phyloP scores from a whole-genome alignment of 495 filamentous ascomycete species.

The Hypoxylon crocopeplum region DNA sequence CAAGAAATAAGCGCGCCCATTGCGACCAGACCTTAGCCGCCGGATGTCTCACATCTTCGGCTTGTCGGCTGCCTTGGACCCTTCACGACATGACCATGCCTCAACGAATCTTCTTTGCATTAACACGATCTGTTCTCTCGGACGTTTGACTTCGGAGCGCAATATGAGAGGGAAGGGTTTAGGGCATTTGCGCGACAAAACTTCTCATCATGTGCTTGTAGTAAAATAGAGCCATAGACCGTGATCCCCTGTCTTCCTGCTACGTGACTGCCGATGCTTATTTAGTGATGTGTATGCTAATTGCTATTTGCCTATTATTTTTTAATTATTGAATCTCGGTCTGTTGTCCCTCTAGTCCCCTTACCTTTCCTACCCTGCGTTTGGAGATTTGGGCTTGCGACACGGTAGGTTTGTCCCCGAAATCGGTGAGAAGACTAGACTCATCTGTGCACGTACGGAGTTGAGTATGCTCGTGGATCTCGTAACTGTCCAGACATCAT shows the following conservation, averaged over 20 bases:
- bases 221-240: conserved; percentile 60
- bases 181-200: conserved; percentile 53
- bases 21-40: not conserved
- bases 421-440: no score
- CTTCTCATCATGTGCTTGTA: conserved; percentile 59
- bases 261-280: conserved; percentile 11
- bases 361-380: no score
- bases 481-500: no score
- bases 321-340: no score
- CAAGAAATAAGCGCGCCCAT: conserved; percentile 57
- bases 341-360: no score
- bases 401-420: no score
- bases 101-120: conserved; percentile 47
- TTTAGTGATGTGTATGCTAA: conserved; percentile 3
- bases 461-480: no score
- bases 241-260: conserved; percentile 14
- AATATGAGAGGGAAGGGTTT: conserved; percentile 52
- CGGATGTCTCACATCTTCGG: conserved; percentile 2
- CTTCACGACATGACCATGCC: conserved; percentile 32
- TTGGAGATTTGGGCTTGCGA: no score
- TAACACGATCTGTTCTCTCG: conserved; percentile 52
- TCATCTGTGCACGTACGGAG: no score
- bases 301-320: not conserved
- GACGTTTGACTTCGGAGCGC: conserved; percentile 54
- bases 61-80: conserved; percentile 13